Percentiles rank a stretch among this genome's conserved stretches.
Evolutionary conservation across 768 basidiomycete species (phyloP).

Genomic region (Auricularia sp.): DNA sequence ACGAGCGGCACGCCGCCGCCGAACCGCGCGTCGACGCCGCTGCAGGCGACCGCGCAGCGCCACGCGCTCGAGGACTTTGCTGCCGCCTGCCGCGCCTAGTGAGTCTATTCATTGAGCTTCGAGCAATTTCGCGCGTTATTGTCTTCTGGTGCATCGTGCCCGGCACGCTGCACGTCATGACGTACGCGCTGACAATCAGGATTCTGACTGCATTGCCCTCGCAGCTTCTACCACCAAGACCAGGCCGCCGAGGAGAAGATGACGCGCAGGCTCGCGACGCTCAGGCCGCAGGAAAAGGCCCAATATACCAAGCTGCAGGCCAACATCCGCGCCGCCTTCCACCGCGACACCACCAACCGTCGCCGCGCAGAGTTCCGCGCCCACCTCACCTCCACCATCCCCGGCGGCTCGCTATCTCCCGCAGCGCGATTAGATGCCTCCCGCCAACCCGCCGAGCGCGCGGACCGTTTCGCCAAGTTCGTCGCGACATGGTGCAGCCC

Average conservation of each 20-base stretch:
- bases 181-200: neutral
- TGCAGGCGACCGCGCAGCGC: constrained; percentile 38
- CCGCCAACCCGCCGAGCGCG: constrained; percentile 58
- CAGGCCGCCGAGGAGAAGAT: constrained; percentile 68
- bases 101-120: constrained; percentile 13
- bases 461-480: constrained; percentile 66
- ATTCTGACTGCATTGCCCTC: neutral
- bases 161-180: neutral
- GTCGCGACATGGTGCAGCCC: constrained; percentile 74
- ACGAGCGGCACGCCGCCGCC: constrained; percentile 30
- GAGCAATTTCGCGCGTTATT: neutral
- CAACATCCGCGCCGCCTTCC: constrained; percentile 75
- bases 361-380: constrained; percentile 80
- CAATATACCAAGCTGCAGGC: constrained; percentile 82
- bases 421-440: constrained; percentile 58
- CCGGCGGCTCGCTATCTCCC: constrained; percentile 72
- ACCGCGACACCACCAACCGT: constrained; percentile 67
- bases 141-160: constrained; percentile 1
- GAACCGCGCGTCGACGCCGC: constrained; percentile 60
- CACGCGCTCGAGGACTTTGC: constrained; percentile 74
- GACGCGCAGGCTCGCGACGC: constrained; percentile 70
- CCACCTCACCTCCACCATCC: constrained; percentile 65
- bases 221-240: constrained; percentile 79
- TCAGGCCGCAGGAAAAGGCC: constrained; percentile 76
- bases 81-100: constrained; percentile 72